A percentile compares a stretch with the other conserved stretches of the same genome.
phyloP scores from a whole-genome alignment of 2,329 filamentous ascomycete genomes.

The Chaetomium globosum region DNA sequence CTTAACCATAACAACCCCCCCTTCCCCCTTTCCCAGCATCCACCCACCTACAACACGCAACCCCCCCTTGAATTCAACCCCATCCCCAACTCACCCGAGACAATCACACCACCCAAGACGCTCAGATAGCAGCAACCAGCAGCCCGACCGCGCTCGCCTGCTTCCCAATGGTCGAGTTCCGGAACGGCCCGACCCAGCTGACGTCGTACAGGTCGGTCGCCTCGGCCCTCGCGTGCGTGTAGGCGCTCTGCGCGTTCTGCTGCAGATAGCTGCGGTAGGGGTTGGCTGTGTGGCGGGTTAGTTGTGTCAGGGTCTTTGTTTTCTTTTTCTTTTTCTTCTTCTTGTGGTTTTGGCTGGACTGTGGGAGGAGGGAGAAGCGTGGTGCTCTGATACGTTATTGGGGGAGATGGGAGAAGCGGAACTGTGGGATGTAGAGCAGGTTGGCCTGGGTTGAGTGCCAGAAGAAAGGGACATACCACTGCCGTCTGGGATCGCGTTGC shows the following conservation, averaged over 20 bases:
- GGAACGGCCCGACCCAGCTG: conserved; percentile 36
- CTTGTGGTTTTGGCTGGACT: too few relatives aligned
- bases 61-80: neutral
- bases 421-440: neutral
- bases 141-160: conserved; percentile 34
- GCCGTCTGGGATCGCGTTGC: conserved; percentile 38
- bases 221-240: neutral
- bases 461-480: neutral
- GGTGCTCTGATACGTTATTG: neutral
- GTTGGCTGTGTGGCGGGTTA: neutral
- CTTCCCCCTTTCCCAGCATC: neutral
- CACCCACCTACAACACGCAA: neutral
- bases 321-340: neutral
- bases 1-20: neutral
- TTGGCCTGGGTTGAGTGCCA: too few relatives aligned
- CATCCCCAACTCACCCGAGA: neutral
- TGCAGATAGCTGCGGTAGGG: conserved; percentile 35
- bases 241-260: conserved; percentile 34
- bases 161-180: conserved; percentile 28
- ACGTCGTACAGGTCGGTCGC: conserved; percentile 34
- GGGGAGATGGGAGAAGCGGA: too few relatives aligned
- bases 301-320: neutral
- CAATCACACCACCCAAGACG: too few relatives aligned
- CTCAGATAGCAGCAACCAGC: conserved; percentile 29
- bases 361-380: neutral